Evolutionary conservation across 176 grass and related monocot genomes (phyloP), one percentile per base, ranked within the genome.

Genomic region (Ananas comosus): DNA sequence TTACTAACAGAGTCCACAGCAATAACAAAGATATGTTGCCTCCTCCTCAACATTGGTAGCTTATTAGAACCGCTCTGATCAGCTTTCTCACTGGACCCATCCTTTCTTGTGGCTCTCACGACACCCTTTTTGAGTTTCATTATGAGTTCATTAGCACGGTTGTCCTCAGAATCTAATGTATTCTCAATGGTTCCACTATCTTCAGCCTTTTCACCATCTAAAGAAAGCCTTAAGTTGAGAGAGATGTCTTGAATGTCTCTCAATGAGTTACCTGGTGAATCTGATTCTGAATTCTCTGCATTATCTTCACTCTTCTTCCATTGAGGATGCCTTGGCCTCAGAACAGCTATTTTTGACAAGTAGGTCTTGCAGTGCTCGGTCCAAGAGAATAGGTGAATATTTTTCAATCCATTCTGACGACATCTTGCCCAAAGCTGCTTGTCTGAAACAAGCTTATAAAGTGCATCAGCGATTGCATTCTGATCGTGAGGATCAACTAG

Each of bases 401-500:
- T 86, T 80, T 86, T 86, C 53, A 86, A 61, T 6, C 83, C 83
- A 73, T 78, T 78, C 64, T 86, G 83, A 49, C 78, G 78, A 72
- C 83, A 86, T 63, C 69, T 67, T 28, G 83, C 74, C 83, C 83
- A 86, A 13, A 86, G 69, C 28, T 86, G 83, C 64, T 86, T 86
- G 66, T 86, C 78, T 69, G 83, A 86, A 71, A 86, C 83, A 27
- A 86, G 83, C 52, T 81, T 86, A 71, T 86, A 86, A 56, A 86
- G 78, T 78, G 83, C 83, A 80, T 86, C 83, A 56, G 83, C 57
- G 52, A 85, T 85, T 53, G 68, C 71, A 52, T 80, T 75, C 58
- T 85, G 83, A 61, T 85, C 83, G 63, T 78, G 83, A 13, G 83
- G 83, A 73, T 86, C 83, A 57, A 86, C 73, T 29, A 86, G 74